Evolutionary conservation across 176 grass and related monocot genomes (phyloP).

Genomic region (Phoenix roebelenii): DNA sequence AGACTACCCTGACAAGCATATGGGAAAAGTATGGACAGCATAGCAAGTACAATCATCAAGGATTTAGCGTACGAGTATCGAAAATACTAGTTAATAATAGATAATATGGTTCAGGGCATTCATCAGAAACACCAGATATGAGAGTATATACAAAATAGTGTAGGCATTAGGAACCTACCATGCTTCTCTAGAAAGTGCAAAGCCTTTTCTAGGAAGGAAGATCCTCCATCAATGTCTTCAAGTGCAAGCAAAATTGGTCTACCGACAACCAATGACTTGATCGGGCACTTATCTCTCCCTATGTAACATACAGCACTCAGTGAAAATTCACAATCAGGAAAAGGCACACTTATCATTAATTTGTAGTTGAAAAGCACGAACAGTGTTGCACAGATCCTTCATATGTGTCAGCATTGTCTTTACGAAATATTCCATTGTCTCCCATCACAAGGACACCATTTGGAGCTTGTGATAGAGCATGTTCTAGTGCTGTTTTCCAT

Average conservation of each 20-base stretch:
- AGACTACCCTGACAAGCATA: no score
- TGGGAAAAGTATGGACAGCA: no score
- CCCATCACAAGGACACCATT: conserved; percentile 99
- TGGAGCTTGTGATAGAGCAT: conserved; percentile 96
- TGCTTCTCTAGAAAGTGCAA: conserved; percentile 93
- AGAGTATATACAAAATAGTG: neutral
- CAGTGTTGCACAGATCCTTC: conserved; percentile 83
- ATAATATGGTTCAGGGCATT: no score
- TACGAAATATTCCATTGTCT: conserved; percentile 97
- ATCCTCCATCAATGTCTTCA: conserved; percentile 96
- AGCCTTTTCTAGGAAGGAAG: conserved; percentile 99
- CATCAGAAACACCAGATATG: no score
- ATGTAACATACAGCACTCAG: conserved; percentile 18
- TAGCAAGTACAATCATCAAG: no score
- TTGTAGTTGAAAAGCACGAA: conserved; percentile 35
- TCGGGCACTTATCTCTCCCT: conserved; percentile 91
- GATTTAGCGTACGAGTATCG: no score
- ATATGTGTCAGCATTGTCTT: conserved; percentile 70
- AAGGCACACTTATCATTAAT: no score
- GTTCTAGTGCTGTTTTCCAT: conserved; percentile 96
- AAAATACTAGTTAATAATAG: no score
- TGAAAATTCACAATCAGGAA: conserved; percentile 3
- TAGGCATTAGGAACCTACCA: conserved; percentile 34
- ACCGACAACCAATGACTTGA: conserved; percentile 85
- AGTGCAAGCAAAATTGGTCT: conserved; percentile 97